Conservation (phyloP, 805 yeast species). For the Yarrowia deformans region DNA sequence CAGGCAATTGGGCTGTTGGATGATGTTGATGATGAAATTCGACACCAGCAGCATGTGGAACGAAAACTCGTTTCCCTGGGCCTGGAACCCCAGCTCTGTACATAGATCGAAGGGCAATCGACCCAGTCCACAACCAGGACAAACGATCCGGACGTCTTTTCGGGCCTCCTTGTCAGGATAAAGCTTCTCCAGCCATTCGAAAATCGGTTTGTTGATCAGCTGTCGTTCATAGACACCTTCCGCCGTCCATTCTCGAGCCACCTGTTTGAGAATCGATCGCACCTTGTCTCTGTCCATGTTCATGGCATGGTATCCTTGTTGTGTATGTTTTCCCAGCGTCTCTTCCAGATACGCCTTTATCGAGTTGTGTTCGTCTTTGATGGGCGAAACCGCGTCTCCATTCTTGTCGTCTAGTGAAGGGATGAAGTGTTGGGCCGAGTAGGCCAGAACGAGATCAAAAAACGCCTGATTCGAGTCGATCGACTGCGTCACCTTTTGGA, state of each 20-base stretch:
- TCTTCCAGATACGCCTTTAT: constrained; percentile 19
- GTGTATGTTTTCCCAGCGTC: background rate
- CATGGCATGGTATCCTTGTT: constrained; percentile 46
- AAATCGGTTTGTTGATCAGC: constrained; percentile 64
- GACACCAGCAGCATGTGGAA: constrained; percentile 75
- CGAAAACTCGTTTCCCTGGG: constrained; percentile 82
- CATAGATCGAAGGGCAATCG: constrained; percentile 73
- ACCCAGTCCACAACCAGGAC: constrained; percentile 94
- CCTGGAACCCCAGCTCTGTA: constrained; percentile 54
- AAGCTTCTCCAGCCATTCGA: constrained; percentile 53
- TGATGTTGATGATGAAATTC: constrained; percentile 45
- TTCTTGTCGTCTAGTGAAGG: constrained; percentile 3
- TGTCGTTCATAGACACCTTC: constrained; percentile 61
- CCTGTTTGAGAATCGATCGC: constrained; percentile 65
- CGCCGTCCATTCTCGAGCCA: constrained; percentile 78
- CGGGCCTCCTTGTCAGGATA: constrained; percentile 46
- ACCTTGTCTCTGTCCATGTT: constrained; percentile 63
- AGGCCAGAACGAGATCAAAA: constrained; percentile 20
- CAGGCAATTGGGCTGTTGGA: constrained; percentile 39
- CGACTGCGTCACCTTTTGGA: constrained; percentile 16
- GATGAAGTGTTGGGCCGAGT: constrained; percentile 20
- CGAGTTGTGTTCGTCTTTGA: constrained; percentile 12
- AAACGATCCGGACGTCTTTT: constrained; percentile 55
- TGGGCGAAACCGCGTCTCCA: constrained; percentile 2
- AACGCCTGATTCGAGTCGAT: constrained; percentile 28